Percentiles rank a stretch among this genome's conserved stretches.
phyloP scores from a whole-genome alignment of 352 stramenopile species.

The Phytopythium chamaehyphon region DNA sequence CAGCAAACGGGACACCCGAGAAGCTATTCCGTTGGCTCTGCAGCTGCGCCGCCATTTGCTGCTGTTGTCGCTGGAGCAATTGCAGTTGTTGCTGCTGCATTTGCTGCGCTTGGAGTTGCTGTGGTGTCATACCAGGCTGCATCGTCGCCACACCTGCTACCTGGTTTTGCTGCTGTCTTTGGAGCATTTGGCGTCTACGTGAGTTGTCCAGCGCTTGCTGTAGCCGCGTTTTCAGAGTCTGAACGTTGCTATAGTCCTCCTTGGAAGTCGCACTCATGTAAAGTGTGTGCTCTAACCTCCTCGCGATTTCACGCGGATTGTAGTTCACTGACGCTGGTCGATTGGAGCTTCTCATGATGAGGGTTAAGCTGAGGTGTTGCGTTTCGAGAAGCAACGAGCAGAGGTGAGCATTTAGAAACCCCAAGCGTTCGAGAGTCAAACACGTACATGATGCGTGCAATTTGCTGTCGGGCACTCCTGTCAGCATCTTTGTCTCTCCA shows the following conservation, averaged over 20 bases:
- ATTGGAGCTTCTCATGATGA: constrained; percentile 90
- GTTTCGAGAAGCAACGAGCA: background rate
- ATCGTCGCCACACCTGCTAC: constrained; percentile 20
- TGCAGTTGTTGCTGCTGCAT: constrained; percentile 58
- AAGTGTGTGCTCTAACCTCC: constrained; percentile 78
- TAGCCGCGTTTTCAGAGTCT: constrained; percentile 77
- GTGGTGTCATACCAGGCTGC: constrained; percentile 18
- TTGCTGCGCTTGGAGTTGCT: constrained; percentile 46
- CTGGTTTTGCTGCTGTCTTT: constrained; percentile 26
- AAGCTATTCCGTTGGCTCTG: constrained; percentile 67
- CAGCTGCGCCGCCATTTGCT: constrained; percentile 70
- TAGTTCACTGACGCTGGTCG: constrained; percentile 84
- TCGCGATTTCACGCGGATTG: constrained; percentile 83
- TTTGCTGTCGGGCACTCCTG: constrained; percentile 73
- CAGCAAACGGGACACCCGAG: constrained; percentile 54
- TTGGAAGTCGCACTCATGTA: constrained; percentile 84
- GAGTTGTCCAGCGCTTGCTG: constrained; percentile 87
- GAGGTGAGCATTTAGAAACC: too few relatives aligned
- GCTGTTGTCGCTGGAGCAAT: constrained; percentile 59
- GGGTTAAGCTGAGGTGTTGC: constrained; percentile 52
- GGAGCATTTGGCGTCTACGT: constrained; percentile 62
- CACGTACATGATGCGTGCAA: constrained; percentile 87
- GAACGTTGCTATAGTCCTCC: constrained; percentile 86
- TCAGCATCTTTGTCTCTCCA: constrained; percentile 87
- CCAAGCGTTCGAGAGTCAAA: too few relatives aligned